A percentile compares a stretch with the other conserved stretches of the same genome.
These are phyloP conservation scores for Ceratobasidium sp. DNA, from an alignment of 1,284 basidiomycete genomes.

Conservation along the genomic window DNA sequence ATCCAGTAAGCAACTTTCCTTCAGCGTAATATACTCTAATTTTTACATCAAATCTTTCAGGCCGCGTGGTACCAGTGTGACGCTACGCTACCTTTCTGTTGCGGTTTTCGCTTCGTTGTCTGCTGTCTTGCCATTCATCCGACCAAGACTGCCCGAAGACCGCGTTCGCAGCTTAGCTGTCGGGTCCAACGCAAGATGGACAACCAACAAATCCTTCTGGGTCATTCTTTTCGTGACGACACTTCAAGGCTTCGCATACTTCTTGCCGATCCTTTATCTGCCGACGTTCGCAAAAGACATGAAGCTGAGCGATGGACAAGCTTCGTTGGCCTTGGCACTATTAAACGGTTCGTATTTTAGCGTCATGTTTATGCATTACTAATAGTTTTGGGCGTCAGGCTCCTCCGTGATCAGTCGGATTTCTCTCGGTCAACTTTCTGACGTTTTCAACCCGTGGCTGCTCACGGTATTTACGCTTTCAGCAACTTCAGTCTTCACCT, in stretches of 20 bases:
- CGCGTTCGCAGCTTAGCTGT: constrained; percentile 44
- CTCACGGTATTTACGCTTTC: constrained; percentile 50
- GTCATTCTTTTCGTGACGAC: constrained; percentile 48
- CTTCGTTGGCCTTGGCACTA: constrained; percentile 21
- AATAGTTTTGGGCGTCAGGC: background rate
- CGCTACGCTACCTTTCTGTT: constrained; percentile 48
- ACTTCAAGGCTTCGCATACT: constrained; percentile 48
- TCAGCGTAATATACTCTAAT: background rate
- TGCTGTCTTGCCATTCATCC: constrained; percentile 48
- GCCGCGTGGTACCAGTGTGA: constrained; percentile 44
- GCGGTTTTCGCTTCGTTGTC: constrained; percentile 45
- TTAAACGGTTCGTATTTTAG: constrained; percentile 10
- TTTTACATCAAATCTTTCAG: background rate
- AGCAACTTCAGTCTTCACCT: constrained; percentile 36
- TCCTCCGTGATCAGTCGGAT: constrained; percentile 42
- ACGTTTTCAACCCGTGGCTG: constrained; percentile 54
- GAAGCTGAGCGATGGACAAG: constrained; percentile 23
- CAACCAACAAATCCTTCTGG: constrained; percentile 46
- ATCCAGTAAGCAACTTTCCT: constrained; percentile 31
- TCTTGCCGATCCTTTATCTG: constrained; percentile 29
- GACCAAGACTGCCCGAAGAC: constrained; percentile 49
- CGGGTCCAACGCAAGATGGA: constrained; percentile 42
- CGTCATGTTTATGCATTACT: background rate
- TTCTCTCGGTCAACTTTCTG: constrained; percentile 52
- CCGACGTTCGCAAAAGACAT: constrained; percentile 36